Conservation (phyloP, 2,329 filamentous ascomycete species). For the Fusarium metavorans region DNA sequence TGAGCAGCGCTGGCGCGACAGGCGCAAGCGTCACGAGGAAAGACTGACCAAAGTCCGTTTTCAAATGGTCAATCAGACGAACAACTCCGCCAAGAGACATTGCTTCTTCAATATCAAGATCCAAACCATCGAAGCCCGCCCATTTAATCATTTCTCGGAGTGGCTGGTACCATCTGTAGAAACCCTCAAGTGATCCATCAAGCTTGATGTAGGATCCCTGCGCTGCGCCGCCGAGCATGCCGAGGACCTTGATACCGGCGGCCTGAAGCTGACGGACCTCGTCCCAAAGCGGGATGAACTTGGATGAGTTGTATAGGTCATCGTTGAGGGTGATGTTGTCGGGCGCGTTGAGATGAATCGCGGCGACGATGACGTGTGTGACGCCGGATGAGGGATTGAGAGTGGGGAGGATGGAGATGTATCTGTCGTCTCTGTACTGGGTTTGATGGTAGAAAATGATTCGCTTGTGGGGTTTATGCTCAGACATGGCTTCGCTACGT, state of each 20-base stretch:
- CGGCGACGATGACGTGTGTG: slow-evolving; percentile 86
- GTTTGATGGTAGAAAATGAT: slow-evolving; percentile 65
- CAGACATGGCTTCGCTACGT: background rate
- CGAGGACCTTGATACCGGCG: slow-evolving; percentile 80
- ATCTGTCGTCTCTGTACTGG: slow-evolving; percentile 53
- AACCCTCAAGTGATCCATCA: slow-evolving; percentile 68
- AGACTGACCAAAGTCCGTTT: slow-evolving; percentile 72
- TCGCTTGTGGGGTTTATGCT: slow-evolving; percentile 41
- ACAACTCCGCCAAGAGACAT: slow-evolving; percentile 75
- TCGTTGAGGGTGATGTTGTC: slow-evolving; percentile 82
- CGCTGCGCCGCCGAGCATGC: slow-evolving; percentile 87
- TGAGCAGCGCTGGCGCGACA: slow-evolving; percentile 76
- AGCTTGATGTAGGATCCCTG: slow-evolving; percentile 73
- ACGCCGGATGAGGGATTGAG: slow-evolving; percentile 56
- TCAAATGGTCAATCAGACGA: slow-evolving; percentile 73
- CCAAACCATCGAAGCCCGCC: slow-evolving; percentile 74
- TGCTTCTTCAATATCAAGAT: slow-evolving; percentile 81
- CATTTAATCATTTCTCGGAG: slow-evolving; percentile 72
- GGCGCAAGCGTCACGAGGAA: slow-evolving; percentile 85
- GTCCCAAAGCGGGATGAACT: slow-evolving; percentile 79
- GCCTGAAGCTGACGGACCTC: slow-evolving; percentile 79
- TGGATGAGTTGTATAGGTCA: slow-evolving; percentile 71
- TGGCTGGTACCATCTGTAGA: slow-evolving; percentile 80
- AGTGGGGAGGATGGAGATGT: slow-evolving; percentile 64
- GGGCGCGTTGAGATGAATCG: slow-evolving; percentile 79